These are phyloP conservation scores for Pseudonitzschia multistriata DNA, from an alignment of 108 stramenopile species.

Conservation along the genomic window DNA sequence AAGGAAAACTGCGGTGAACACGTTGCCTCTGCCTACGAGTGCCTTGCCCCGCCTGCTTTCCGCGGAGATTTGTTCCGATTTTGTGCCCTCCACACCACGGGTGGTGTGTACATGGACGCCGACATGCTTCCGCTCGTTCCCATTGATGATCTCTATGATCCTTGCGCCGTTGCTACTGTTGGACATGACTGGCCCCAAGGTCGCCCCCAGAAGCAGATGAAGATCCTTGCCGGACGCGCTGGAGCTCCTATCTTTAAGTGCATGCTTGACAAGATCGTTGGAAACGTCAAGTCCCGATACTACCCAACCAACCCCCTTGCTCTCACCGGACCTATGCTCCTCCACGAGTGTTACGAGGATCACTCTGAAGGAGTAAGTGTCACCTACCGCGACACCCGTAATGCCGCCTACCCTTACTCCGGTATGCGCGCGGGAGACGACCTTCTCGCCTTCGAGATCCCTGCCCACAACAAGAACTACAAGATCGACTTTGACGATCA, in stretches of 20 bases:
- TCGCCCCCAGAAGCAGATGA: slow-evolving; percentile 33
- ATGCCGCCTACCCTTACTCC: slow-evolving; percentile 17
- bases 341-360: slow-evolving; percentile 15
- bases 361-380: slow-evolving; percentile 12
- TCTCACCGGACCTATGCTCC: slow-evolving; percentile 14
- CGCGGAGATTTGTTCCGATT: slow-evolving; percentile 20
- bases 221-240: slow-evolving; percentile 15
- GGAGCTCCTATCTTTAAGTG: slow-evolving; percentile 26
- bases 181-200: slow-evolving; percentile 22
- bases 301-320: neutral
- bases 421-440: slow-evolving; percentile 16
- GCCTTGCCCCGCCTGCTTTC: slow-evolving; percentile 20
- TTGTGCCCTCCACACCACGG: slow-evolving; percentile 14
- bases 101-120: slow-evolving; percentile 21
- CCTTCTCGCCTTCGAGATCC: slow-evolving; percentile 19
- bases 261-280: slow-evolving; percentile 8
- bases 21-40: too few relatives aligned
- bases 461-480: too few relatives aligned
- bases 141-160: slow-evolving; percentile 14
- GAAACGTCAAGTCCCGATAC: neutral
- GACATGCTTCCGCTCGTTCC: slow-evolving; percentile 23
- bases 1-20: slow-evolving; percentile 2
- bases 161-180: slow-evolving; percentile 17
- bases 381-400: slow-evolving; percentile 21
- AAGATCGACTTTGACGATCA: too few relatives aligned